These are phyloP conservation scores for Tylopilus vinaceipallidus DNA, from an alignment of 768 basidiomycete genomes.

Conservation along the genomic window DNA sequence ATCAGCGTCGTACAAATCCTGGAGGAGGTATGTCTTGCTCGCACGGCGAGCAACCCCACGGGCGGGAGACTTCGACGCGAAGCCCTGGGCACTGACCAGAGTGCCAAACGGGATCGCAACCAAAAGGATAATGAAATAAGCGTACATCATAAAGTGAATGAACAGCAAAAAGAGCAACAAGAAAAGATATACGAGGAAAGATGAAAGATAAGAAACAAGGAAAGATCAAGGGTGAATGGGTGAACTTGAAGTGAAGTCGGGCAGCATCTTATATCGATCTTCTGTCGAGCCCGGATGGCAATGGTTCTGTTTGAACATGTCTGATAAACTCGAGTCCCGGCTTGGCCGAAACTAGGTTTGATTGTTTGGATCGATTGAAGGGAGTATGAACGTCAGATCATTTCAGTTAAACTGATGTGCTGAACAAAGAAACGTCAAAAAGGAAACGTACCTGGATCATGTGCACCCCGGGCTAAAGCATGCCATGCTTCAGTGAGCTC, in stretches of 20 bases:
- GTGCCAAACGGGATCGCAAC: conserved; percentile 28
- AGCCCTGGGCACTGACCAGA: conserved; percentile 26
- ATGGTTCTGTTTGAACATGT: conserved; percentile 35
- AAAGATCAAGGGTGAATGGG: not conserved
- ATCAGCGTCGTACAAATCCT: conserved; percentile 40
- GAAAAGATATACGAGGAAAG: not conserved
- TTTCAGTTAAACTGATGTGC: not conserved
- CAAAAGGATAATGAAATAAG: conserved; percentile 25
- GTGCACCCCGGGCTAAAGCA: not conserved
- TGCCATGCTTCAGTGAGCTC: too few species aligned
- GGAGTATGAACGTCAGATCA: not conserved
- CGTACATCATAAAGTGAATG: conserved; percentile 19
- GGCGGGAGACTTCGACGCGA: conserved; percentile 18
- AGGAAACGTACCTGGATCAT: not conserved
- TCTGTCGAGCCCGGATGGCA: not conserved
- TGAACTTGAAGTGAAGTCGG: not conserved
- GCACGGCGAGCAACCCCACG: not conserved
- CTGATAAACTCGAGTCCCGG: conserved; percentile 32
- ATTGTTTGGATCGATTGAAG: conserved; percentile 14
- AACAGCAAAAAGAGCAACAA: not conserved
- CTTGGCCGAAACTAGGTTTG: not conserved
- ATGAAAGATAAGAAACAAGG: too few species aligned
- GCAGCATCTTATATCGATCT: conserved; percentile 6
- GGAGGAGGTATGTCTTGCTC: conserved; percentile 31
- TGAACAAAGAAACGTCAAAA: not conserved